These are phyloP conservation scores for Wickerhamiella kazuoi DNA, from an alignment of 805 yeast genomes.

Conservation along the genomic window DNA sequence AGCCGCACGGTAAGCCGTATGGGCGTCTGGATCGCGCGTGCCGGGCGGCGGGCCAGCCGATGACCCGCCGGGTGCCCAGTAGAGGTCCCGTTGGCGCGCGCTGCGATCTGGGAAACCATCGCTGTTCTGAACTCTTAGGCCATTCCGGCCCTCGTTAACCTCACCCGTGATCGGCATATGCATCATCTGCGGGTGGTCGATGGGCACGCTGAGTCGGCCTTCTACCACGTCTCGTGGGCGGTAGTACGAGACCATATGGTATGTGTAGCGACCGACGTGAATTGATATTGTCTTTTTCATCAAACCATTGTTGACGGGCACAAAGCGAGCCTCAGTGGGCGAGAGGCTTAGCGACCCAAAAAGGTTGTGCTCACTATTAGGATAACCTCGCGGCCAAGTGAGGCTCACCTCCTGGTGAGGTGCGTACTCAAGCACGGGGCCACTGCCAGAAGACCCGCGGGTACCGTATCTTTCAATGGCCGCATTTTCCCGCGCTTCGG, in stretches of 20 bases:
- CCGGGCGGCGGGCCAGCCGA: no score
- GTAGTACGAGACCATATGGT: slow-evolving; percentile 66
- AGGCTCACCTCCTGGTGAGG: neutral
- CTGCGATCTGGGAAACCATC: neutral
- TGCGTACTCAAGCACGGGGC: no score
- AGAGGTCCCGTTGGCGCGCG: no score
- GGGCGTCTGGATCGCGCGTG: no score
- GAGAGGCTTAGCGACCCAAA: slow-evolving; percentile 32
- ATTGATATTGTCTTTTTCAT: slow-evolving; percentile 68
- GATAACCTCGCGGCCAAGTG: neutral
- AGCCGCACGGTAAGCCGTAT: no score
- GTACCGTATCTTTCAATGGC: no score
- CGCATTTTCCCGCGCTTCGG: neutral
- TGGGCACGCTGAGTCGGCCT: slow-evolving; percentile 1
- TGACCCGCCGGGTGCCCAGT: no score
- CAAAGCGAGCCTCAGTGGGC: slow-evolving; percentile 21
- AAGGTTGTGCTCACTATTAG: slow-evolving; percentile 14
- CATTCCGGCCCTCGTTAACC: no score
- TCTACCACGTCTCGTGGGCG: slow-evolving; percentile 48
- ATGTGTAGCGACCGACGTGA: slow-evolving; percentile 16
- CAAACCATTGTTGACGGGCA: slow-evolving; percentile 53
- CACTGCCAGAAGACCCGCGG: no score
- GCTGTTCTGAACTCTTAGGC: no score
- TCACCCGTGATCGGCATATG: neutral
- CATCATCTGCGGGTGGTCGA: neutral